These are phyloP conservation scores for Microdochium nivale DNA, from an alignment of 2,329 filamentous ascomycete genomes.

Conservation along the genomic window DNA sequence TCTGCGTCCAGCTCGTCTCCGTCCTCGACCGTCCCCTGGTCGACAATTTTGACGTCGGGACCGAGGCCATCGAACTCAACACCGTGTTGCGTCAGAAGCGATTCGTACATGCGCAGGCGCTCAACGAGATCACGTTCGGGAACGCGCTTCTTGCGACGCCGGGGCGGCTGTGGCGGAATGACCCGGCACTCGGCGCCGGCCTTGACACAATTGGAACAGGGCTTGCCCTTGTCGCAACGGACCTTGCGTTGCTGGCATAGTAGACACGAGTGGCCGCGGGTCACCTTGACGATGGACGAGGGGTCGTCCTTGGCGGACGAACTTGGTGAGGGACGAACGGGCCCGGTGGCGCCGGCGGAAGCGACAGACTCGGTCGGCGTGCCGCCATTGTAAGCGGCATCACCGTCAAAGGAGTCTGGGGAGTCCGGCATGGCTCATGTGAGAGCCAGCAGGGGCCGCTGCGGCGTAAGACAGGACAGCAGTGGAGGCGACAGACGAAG, in stretches of 20 bases:
- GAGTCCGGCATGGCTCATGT: constrained; percentile 17
- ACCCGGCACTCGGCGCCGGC: constrained; percentile 53
- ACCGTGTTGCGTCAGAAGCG: constrained; percentile 54
- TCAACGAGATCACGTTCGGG: constrained; percentile 64
- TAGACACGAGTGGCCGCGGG: constrained; percentile 56
- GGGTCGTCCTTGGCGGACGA: constrained; percentile 18
- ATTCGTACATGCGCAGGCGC: constrained; percentile 61
- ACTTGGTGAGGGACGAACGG: neutral
- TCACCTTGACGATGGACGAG: constrained; percentile 41
- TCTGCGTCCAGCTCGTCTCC: constrained; percentile 48
- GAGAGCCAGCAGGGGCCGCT: constrained; percentile 4
- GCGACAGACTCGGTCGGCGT: constrained; percentile 12
- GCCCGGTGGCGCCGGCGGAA: neutral
- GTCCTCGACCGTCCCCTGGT: constrained; percentile 34
- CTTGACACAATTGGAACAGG: constrained; percentile 61
- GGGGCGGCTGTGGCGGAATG: constrained; percentile 45
- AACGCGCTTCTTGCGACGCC: constrained; percentile 53
- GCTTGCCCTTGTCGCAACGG: constrained; percentile 64
- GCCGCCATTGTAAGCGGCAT: constrained; percentile 15
- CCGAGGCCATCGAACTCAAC: constrained; percentile 62
- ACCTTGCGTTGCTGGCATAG: constrained; percentile 71
- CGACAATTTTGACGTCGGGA: constrained; percentile 33
- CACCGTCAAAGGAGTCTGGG: constrained; percentile 19
- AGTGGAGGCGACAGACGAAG: neutral
- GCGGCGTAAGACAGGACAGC: constrained; percentile 7